Evolutionary conservation across 805 yeast genomes (phyloP), one percentile per base, ranked within the genome.

Genomic region (Zygoascus flipseniorum): DNA sequence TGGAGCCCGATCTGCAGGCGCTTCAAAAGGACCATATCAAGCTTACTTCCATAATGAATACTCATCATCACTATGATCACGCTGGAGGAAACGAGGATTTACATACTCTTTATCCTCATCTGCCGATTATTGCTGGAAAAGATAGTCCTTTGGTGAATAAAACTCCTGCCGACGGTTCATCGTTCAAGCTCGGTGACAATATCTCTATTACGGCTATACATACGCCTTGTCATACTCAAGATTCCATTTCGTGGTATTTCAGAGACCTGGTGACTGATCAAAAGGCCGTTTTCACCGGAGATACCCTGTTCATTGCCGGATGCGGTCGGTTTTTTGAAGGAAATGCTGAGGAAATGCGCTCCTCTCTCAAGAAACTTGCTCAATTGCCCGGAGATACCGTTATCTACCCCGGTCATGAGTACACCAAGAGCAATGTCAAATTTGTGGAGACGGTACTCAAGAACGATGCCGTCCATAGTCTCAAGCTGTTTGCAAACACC

Each of bases 281-380:
- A 60, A 75, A 74, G 58, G 89, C 85, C 2, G 89, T 93, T 1
- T 89, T 93, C 71, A 88, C 97, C 0, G 99, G 99, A 11, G 99
- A 93, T 69, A 93, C 99, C 0, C 73, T 93, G 44, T 93, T 93
- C 71, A 86, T 80, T 46, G 87, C 92, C 44, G 99, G 99, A 1
- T 90, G 97, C 67, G 99, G 99, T 10, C 76, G 98, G 52, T 93
- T 93, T 70, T 93, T 93, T 65, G 99, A 93, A 70, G 99, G 99
- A 2, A 74, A 77, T 11, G 89, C 90, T 0, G 70, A 69, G 42
- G 85, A 93, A 65, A 93, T 93, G 99, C 78, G 84, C 60, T 57
- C 60, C 1, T 78, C 95, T 0, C 74, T 93, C 62, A 67, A 72
- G 18, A 70, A 77, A 10, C 73, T 93, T 55, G 85, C 76, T 2